Percentiles rank a stretch among this genome's conserved stretches.
Evolutionary conservation across 345 rosid species (phyloP).

Genomic region (Moricandia arvensis): DNA sequence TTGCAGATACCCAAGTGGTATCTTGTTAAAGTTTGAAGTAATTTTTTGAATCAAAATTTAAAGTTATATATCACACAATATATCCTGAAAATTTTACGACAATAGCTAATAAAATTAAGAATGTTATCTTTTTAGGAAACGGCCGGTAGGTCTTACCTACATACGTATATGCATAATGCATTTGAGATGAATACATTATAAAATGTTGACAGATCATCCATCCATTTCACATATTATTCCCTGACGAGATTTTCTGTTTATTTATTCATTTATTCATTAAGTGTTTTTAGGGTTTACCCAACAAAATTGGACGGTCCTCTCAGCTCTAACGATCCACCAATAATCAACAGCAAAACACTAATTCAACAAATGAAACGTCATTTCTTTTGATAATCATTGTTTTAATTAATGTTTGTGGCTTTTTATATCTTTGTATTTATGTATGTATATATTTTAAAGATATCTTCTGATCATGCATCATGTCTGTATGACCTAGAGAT

Average conservation of each 20-base stretch:
- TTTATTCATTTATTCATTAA: neutral
- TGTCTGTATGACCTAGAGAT: neutral
- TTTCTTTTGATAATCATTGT: neutral
- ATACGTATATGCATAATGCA: constrained; percentile 1
- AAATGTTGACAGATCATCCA: constrained; percentile 26
- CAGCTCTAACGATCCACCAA: constrained; percentile 1
- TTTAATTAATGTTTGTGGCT: neutral
- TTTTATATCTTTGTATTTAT: constrained; percentile 3
- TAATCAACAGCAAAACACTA: neutral
- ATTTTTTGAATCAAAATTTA: too few species aligned
- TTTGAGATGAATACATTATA: neutral
- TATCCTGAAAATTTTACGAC: neutral
- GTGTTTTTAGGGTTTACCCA: constrained; percentile 1
- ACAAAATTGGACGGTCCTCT: neutral
- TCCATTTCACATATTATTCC: constrained; percentile 17
- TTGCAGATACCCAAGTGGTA: neutral
- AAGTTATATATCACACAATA: neutral
- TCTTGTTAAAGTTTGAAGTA: neutral
- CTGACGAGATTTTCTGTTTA: neutral
- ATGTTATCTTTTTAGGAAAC: neutral
- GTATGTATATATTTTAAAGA: constrained; percentile 1
- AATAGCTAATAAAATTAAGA: neutral
- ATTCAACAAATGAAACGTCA: constrained; percentile 1
- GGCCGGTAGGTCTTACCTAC: constrained; percentile 18
- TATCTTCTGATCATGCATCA: constrained; percentile 8